Percentiles rank a stretch among this genome's conserved stretches.
phyloP scores from a whole-genome alignment of 2,329 filamentous ascomycete species.

The Pseudogymnoascus sp. region DNA sequence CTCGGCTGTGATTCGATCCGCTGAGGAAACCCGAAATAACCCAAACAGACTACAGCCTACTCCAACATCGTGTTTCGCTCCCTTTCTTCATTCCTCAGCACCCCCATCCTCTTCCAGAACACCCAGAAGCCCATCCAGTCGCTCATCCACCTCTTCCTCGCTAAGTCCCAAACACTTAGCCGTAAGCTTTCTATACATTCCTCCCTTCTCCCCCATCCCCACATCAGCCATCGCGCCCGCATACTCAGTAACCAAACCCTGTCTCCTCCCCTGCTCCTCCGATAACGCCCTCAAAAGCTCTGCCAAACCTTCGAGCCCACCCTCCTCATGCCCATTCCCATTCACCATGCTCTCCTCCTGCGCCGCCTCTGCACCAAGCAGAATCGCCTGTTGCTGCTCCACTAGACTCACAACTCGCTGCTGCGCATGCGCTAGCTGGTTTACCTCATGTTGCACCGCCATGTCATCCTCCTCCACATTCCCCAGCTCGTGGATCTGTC shows the following conservation, averaged over 20 bases:
- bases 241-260: slow-evolving; percentile 56
- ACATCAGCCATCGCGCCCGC: slow-evolving; percentile 59
- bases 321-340: slow-evolving; percentile 37
- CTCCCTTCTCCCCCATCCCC: slow-evolving; percentile 63
- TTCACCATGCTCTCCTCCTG: slow-evolving; percentile 38
- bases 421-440: slow-evolving; percentile 19
- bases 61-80: neutral
- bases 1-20: neutral
- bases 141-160: slow-evolving; percentile 60
- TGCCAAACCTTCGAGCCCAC: slow-evolving; percentile 35
- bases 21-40: neutral
- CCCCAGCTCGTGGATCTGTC: slow-evolving; percentile 49
- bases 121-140: slow-evolving; percentile 50
- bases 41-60: neutral
- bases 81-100: neutral
- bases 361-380: slow-evolving; percentile 32
- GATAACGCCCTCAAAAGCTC: slow-evolving; percentile 46
- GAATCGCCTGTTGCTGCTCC: slow-evolving; percentile 41
- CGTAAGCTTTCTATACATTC: slow-evolving; percentile 62
- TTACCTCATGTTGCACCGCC: slow-evolving; percentile 20
- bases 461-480: slow-evolving; percentile 19
- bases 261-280: slow-evolving; percentile 41
- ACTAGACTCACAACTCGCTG: slow-evolving; percentile 22
- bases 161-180: slow-evolving; percentile 58
- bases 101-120: slow-evolving; percentile 51